Evolutionary conservation across 164 flowering plant genomes (phyloP), one percentile per base, ranked within the genome.

Genomic region (Vitis rupestris): DNA sequence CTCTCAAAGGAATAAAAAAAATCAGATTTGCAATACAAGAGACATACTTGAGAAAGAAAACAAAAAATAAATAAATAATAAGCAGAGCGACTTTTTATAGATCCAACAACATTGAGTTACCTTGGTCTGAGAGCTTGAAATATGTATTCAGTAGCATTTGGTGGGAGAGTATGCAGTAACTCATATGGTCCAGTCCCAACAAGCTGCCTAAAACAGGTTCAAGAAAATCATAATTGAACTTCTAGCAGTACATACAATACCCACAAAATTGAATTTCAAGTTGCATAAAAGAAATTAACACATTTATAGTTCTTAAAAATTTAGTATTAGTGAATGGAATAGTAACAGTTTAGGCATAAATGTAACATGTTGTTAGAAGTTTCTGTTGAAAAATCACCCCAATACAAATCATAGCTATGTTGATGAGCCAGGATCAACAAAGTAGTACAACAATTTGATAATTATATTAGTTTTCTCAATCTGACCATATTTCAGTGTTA

Each of bases 81-180:
- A 13, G 48, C 50, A 63, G 5, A 4, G 10, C 27, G 2, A 11
- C 9, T 23, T 64, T 23, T 3, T 17, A 54, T 50, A 50, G 3
- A 61, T 54, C 15, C 27, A 57, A 50, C 16, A 62, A 48, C 11
- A 30, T 37, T 31, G 7, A 52, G 37, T 50, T 72, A 83, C 95
- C 89, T 86, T 67, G 95, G 95, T 71, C 76, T 85, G 14, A 88
- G 88, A 73, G 89, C 88, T 62, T 85, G 90, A 50, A 90, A 84
- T 63, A 90, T 88, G 72, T 90, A 90, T 71, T 90, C 90, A 27
- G 89, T 85, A 50, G 82, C 90, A 83, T 88, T 88, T 67, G 78
- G 77, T 12, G 95, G 90, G 61, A 88, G 60, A 37, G 82, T 79
- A 0, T 81, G 83, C 37, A 58, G 30, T 64, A 81, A 70, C n/a